Base-by-base conservation (phyloP, 371 early-diverging fungal genomes). In the Mucor mucedo region DNA sequence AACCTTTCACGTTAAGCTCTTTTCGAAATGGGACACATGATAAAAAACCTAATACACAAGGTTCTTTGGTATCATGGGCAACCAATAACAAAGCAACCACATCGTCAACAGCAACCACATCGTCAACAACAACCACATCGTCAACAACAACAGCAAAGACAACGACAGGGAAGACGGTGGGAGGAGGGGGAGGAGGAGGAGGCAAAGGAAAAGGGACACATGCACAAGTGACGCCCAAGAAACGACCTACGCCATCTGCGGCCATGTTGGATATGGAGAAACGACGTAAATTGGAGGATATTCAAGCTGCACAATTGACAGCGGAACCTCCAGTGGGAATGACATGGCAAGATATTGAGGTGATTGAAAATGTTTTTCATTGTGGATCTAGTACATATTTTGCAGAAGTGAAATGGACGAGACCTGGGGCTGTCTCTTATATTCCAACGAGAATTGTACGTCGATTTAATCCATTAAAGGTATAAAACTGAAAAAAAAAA, bases 351-450 rank as follows among this genome's bases (percentile, higher is more conserved):
- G 66, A 70, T 60, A 47, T 66, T 1, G 52, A 66, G 2, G 28
- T 44, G 7, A 40, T 70, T 40, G 60, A 54, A 4, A 65, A 66
- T 27, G 58, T 70, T 1, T 70, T 62, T 28, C 16, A 56, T 35
- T 52, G 39, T 33, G 62, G 42, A 21, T 11, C 39, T 5, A 42
- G 38, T 47, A 50, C 52, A 4, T 45, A 60, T 33, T 59, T 66
- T 59, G 71, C 71, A 27, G 66, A 70, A 55, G 49, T 70, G 11
- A 60, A 50, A 28, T 70, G 71, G 71, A 9, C 35, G 10, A 11
- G 33, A 11, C 16, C 40, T 3, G 13, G 40, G 7, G 28, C 27
- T n/a, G 47, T 53, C 52, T 62, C 68, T 1, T 68, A 57, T 29
- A 59, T 63, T 35, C 68, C 68, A 8, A 68, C 63, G 2, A 44